Base-by-base conservation (phyloP, 371 early-diverging fungal species). In the Mortierella sp. region DNA sequence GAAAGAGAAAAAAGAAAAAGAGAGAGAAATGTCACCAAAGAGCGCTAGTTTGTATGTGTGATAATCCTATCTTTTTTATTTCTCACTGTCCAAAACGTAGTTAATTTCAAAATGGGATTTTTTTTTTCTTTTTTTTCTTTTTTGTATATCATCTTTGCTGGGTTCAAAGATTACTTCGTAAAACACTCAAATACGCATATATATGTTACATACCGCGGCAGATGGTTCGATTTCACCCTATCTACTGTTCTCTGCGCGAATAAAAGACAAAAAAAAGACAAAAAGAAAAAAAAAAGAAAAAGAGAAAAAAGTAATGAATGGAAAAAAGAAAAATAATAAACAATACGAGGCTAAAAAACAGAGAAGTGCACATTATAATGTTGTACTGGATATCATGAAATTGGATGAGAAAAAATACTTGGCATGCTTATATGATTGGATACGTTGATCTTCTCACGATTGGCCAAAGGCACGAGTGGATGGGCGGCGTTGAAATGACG, bases 401-500 rank as follows among this genome's bases (percentile, higher is more conserved):
- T 40, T 32, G 24, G 45, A 43, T 21, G 33, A 24, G 13, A 32
- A 58, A 60, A 58, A 58, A 60, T 60, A 52, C 53, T 52, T 24
- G 66, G 55, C 9, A 28, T 55, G 10, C 11, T 55, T 55, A 15
- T 13, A 28, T 55, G 28, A 55, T 8, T 28, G 55, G 16, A 22
- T 55, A 36, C 36, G 50, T 21, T 16, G 10, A 21, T 13, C 36
- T 32, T 5, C 41, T 66, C 58, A 66, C 6, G 57, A 66, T 7
- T 43, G 57, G 45, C 57, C 32, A 43, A 66, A 66, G 8, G 66
- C 41, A 13, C 66, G 66, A 6, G 66, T 66, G 33, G 66, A 66
- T 33, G 66, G 66, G 7, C 66, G 66, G 57, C 45, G 66, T 57
- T 28, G 55, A 13, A 28, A 55, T 55, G 55, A 21, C 52, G 22